Conservation (phyloP, 2,329 filamentous ascomycete species). For the Cytospora piceae region DNA sequence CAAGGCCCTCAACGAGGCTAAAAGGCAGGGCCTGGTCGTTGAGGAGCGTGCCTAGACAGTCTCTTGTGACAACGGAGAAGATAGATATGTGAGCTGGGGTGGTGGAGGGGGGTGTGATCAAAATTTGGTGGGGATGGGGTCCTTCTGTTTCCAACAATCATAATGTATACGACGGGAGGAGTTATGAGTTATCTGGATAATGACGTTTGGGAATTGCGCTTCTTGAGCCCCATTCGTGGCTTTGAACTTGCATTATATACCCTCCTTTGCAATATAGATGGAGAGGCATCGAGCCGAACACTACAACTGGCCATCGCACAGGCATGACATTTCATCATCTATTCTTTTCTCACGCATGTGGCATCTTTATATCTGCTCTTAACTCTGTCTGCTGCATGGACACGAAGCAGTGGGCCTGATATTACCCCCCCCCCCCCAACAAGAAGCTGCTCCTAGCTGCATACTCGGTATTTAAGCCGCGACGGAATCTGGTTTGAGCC, state of each 20-base stretch:
- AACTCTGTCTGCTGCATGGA: too few relatives aligned
- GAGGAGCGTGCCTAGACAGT: constrained; percentile 23
- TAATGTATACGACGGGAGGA: background rate
- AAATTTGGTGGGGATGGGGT: background rate
- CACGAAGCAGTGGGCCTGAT: too few relatives aligned
- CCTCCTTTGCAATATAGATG: background rate
- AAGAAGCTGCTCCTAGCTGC: too few relatives aligned
- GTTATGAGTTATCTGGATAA: background rate
- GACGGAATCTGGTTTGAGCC: background rate
- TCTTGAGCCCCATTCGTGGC: background rate
- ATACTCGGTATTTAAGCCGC: too few relatives aligned
- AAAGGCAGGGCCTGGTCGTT: constrained; percentile 42
- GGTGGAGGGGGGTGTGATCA: too few relatives aligned
- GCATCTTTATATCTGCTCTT: too few relatives aligned
- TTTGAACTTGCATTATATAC: background rate
- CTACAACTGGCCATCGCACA: background rate
- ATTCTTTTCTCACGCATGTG: too few relatives aligned
- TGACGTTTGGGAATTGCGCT: background rate
- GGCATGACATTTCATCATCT: background rate
- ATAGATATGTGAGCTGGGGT: background rate
- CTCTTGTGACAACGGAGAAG: background rate
- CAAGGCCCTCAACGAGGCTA: constrained; percentile 66
- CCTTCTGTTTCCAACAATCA: background rate
- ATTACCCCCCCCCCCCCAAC: too few relatives aligned
- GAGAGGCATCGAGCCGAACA: background rate